Base-by-base conservation (phyloP, 768 basidiomycete genomes). In the Boletales sp. region DNA sequence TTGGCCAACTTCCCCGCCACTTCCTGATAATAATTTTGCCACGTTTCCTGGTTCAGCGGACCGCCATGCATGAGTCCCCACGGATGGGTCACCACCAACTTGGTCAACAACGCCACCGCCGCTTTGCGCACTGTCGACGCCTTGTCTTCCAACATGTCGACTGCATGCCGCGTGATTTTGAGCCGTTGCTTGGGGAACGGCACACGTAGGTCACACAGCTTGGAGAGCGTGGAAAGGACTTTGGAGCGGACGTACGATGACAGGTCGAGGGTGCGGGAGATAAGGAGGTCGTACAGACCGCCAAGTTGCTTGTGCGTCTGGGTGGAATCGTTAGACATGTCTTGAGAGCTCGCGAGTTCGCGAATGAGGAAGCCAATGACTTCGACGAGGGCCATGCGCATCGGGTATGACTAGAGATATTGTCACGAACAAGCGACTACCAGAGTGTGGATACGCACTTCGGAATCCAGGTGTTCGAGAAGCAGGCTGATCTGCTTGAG, bases 341-440 rank as follows among this genome's bases (percentile, higher is more conserved):
- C 78, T 17, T 71, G 67, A 3, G 81, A 76, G 17, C 69, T 63
- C 0, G 87, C 82, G 12, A 97, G 79, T 56, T 97, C 90, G 39
- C 77, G 75, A 62, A 98, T 92, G 53, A 98, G 81, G 51, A 76
- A 73, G 6, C 91, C 92, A 36, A 98, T 82, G 50, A 94, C 80
- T 64, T 98, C 95, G 44, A 99, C 81, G 49, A 99, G 77, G 1
- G 93, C 91, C 74, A 93, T 87, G 37, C 96, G 91, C 84, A 99
- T 94, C 0, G 94, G 90, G 63, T 98, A 96, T 0, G 94, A 86
- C 93, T 96, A 58, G 13, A 41, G 6, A 32, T 34, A 17, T 30
- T 11, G 34, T 14, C n/a, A 35, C 48, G 12, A 47, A 19, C 12
- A 12, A 28, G 8, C 13, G 40, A 5, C 18, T 28, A 25, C 34